Evolutionary conservation across 495 filamentous ascomycete species (phyloP), one percentile per base, ranked within the genome.

Genomic region (Xylaria scruposa): DNA sequence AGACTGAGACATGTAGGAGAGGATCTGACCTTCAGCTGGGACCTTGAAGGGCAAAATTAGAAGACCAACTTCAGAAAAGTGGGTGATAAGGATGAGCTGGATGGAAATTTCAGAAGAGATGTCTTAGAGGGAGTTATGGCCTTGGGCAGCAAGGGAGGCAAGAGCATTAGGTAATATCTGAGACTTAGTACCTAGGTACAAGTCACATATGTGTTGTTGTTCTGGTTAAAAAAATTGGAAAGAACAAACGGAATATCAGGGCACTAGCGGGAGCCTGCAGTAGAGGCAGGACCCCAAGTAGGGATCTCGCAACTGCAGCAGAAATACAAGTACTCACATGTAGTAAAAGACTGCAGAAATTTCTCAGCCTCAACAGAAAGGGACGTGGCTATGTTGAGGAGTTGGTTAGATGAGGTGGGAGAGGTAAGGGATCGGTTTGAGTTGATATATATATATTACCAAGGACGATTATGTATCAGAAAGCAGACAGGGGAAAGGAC

Each of bases 181-280:
- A 60, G 13, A 24, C 3, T 38, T 38, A 3, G 38, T 63, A 63
- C 60, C n/a, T 63, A 5, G 60, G 60, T 63, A 63, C 60, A 40
- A 8, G 36, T 26, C n/a, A 44, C 5, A 38, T 6, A 6, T 63
- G n/a, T 42, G n/a, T 24, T 40, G 38, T 26, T 24, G 56, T 36
- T 62, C 24, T 10, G 36, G 33, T 42, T 62, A 3, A 10, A 15
- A 42, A 62, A 36, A 42, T 62, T 36, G 38, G 59, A 62, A 62
- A n/a, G 38, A 24, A 42, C 59, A 62, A 62, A 40, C 36, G 24
- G 19, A 62, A 7, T 40, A 15, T 7, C 9, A 42, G 9, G 17
- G 59, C 38, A 62, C 59, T 24, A 44, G 21, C 36, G 38, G 60
- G 21, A 42, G 38, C n/a, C 0, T 63, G 60, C 38, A 63, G 38